Base-by-base conservation (phyloP, 2,329 filamentous ascomycete genomes). In the Aspergillus carbonarius region DNA sequence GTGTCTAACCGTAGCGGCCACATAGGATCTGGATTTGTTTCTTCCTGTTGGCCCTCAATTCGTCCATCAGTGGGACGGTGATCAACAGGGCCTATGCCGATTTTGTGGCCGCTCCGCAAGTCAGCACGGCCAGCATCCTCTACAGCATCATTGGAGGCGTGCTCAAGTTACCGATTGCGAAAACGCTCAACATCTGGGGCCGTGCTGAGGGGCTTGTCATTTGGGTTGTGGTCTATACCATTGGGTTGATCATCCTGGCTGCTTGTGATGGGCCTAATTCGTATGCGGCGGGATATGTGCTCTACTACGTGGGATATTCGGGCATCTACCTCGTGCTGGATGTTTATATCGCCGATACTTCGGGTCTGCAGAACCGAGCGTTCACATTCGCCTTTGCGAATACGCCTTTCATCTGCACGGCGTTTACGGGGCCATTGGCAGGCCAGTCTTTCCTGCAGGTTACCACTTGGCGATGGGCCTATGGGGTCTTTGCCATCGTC, bases 281-380 rank as follows among this genome's bases (percentile, higher is more conserved):
- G 0, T 90, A 87, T 67, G 83, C 85, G 7, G 86, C 86, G 0
- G 86, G 84, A 1, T 82, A 86, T 42, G 83, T 88, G 1, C 81
- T 89, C 55, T 88, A 86, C 69, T 81, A 79, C 68, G 80, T 87
- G 27, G 87, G 87, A 1, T 70, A 79, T 57, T 78, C 82, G 37
- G 84, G 83, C 4, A 75, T 88, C 6, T 78, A 78, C 34, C 84
- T 85, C 61, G 81, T 81, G 27, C 70, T 88, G 5, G 79, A 79
- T 51, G 79, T 89, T 51, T 85, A 89, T 66, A 81, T 87, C 52
- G 84, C 86, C 20, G 87, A 89, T 66, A 87, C 85, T 0, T 85
- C 86, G 0, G 79, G 79, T 4, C 75, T 89, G 46, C 80, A 80
- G 48, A 86, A 88, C 64, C 79, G 87, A 65, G 83, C 82, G n/a